These are phyloP conservation scores for Pythium dissotocum DNA, from an alignment of 352 stramenopile genomes.

Conservation along the genomic window DNA sequence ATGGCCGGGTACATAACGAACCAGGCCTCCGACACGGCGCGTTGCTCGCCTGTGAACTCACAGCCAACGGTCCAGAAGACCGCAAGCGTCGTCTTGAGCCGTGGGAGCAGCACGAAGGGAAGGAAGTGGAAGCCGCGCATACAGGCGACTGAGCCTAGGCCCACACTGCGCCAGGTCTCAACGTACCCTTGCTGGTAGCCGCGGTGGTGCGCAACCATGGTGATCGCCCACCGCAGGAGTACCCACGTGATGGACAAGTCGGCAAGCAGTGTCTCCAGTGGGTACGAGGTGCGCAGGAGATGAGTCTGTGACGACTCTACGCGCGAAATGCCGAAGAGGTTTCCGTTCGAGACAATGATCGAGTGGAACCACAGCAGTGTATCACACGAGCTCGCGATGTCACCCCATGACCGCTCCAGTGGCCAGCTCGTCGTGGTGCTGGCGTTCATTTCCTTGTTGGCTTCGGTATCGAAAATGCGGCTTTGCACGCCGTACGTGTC, in stretches of 20 bases:
- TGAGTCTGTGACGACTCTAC: constrained; percentile 7
- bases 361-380: constrained; percentile 23
- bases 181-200: neutral
- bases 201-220: constrained; percentile 27
- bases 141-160: constrained; percentile 38
- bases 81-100: constrained; percentile 41
- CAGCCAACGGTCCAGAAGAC: constrained; percentile 44
- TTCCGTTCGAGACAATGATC: constrained; percentile 25
- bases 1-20: constrained; percentile 47
- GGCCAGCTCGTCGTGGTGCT: neutral
- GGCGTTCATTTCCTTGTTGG: constrained; percentile 15
- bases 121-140: constrained; percentile 43
- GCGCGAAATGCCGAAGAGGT: constrained; percentile 25
- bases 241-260: constrained; percentile 32
- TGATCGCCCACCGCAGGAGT: constrained; percentile 35
- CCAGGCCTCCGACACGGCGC: constrained; percentile 40
- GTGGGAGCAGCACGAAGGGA: constrained; percentile 36
- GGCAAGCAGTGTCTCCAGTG: constrained; percentile 35
- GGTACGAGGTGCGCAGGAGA: constrained; percentile 29
- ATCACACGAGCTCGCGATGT: neutral
- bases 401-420: constrained; percentile 9
- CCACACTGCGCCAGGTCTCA: constrained; percentile 31
- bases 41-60: constrained; percentile 42
- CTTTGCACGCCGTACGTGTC: constrained; percentile 12
- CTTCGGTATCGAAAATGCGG: constrained; percentile 29